Evolutionary conservation across 2,329 filamentous ascomycete genomes (phyloP).

Genomic region (Sphaerostilbella broomeana): DNA sequence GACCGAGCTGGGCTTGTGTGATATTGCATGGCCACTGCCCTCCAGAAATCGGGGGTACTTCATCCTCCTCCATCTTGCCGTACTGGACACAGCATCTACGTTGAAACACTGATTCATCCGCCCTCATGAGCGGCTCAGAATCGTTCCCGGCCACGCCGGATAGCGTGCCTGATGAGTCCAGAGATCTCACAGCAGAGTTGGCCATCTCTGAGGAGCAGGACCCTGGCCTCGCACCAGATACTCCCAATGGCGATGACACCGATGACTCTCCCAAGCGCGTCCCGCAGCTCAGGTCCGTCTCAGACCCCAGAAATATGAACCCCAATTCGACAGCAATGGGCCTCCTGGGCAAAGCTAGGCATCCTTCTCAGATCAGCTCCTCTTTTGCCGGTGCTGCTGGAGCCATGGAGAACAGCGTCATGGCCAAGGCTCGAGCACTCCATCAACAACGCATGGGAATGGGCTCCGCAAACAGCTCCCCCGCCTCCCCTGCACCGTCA

Average conservation of each 20-base stretch:
- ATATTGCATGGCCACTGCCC: conserved; percentile 1
- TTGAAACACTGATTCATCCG: neutral
- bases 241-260: conserved; percentile 37
- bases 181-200: conserved; percentile 31
- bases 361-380: conserved; percentile 39
- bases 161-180: conserved; percentile 30
- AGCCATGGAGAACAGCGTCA: conserved; percentile 35
- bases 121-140: conserved; percentile 26
- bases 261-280: conserved; percentile 42
- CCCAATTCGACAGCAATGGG: conserved; percentile 80
- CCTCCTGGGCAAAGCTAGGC: conserved; percentile 60
- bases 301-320: conserved; percentile 60
- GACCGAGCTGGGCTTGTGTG: conserved; percentile 4
- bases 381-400: conserved; percentile 27
- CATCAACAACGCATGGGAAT: conserved; percentile 41
- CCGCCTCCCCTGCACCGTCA: conserved; percentile 26
- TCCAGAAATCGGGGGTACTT: conserved; percentile 4
- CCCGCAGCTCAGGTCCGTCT: conserved; percentile 53
- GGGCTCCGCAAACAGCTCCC: conserved; percentile 24
- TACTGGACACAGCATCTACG: neutral
- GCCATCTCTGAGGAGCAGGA: conserved; percentile 39
- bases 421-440: conserved; percentile 42
- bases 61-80: neutral
- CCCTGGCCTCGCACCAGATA: conserved; percentile 42
- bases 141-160: conserved; percentile 42